Conservation (phyloP, 2,329 filamentous ascomycete species). For the Akanthomyces muscarius region DNA sequence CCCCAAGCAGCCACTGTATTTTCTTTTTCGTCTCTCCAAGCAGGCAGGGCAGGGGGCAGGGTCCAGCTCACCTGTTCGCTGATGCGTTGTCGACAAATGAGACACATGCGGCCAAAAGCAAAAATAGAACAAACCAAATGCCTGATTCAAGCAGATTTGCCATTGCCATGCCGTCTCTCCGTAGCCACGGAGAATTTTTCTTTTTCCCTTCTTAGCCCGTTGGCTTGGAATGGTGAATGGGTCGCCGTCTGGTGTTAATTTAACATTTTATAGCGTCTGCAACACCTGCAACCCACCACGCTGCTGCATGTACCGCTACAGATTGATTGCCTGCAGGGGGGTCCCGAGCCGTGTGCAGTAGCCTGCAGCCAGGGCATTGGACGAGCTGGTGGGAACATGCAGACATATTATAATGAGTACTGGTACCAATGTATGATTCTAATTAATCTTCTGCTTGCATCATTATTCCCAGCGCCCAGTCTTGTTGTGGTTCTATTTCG, state of each 20-base stretch:
- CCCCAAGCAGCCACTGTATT: neutral
- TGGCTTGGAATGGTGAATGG: neutral
- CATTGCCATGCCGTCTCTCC: too few species aligned
- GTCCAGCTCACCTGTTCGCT: neutral
- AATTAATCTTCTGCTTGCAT: neutral
- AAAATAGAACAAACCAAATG: neutral
- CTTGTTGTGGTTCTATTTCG: neutral
- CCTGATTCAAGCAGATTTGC: too few species aligned
- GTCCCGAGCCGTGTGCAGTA: neutral
- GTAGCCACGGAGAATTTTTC: neutral
- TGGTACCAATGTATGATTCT: neutral
- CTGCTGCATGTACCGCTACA: neutral
- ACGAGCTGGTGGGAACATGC: neutral
- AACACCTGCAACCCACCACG: neutral
- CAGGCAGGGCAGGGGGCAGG: neutral
- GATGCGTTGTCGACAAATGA: neutral
- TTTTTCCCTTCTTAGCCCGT: neutral
- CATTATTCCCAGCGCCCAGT: too few species aligned
- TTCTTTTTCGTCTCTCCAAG: neutral
- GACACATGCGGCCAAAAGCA: neutral
- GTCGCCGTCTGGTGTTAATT: neutral
- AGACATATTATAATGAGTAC: neutral
- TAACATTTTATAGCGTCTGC: neutral
- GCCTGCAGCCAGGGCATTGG: neutral
- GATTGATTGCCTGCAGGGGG: constrained; percentile 8